Evolutionary conservation across 371 early-diverging fungal genomes (phyloP), one percentile per base, ranked within the genome.

Genomic region (Mortierella sp.): DNA sequence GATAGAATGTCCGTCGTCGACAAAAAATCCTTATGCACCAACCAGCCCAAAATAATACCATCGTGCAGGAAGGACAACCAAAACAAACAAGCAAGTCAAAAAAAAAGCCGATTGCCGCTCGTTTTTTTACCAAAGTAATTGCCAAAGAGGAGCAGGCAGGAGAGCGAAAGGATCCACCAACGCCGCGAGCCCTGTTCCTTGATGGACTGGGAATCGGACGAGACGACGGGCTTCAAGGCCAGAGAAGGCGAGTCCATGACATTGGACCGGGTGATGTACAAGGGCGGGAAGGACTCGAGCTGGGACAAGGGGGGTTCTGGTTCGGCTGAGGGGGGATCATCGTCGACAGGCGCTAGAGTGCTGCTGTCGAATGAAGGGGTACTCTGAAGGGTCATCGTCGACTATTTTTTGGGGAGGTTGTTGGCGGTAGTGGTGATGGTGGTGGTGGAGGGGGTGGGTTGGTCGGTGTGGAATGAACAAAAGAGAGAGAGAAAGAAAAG

Each of bases 91-190:
- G 8, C 26, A 52, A 52, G 43, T 55, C 13, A 39, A 19, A 53
- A 13, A 29, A 24, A 9, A 24, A 52, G 2, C 7, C 7, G 14
- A 5, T 44, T 44, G 3, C 22, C 34, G 10, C n/a, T 39, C 29
- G 8, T 68, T n/a, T 41, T 16, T 88, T 86, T 89, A 85, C 81
- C 86, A 77, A 77, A 91, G 79, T 86, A 91, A 75, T 91, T 92
- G 34, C 92, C 92, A 83, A 91, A 91, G 61, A 92, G 83, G 24
- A 91, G 81, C 24, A 89, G 58, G 66, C 91, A 91, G 0, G 90
- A 85, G 11, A 92, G 73, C 5, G 86, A 41, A 58, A 92, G 80
- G 8, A 90, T 79, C 24, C 79, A 39, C 91, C 91, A 91, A n/a
- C 85, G 80, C 13, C 58, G 64, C 26, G 22, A 48, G 1, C 53